Evolutionary conservation across 2,329 filamentous ascomycete genomes (phyloP).

Genomic region (Sporothrix pseudoabietina): DNA sequence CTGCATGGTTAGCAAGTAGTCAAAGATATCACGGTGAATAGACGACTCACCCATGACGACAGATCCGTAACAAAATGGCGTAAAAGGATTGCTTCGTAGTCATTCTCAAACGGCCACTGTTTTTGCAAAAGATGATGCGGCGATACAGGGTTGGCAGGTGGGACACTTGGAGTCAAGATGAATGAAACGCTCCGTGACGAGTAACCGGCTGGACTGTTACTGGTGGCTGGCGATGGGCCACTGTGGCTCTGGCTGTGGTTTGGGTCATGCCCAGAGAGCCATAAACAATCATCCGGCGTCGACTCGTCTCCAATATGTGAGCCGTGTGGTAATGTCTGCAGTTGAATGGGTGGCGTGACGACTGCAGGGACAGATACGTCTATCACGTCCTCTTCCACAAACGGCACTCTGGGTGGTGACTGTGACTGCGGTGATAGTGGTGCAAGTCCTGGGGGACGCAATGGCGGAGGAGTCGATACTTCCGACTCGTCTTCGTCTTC

Average conservation of each 20-base stretch:
- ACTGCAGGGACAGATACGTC: not conserved
- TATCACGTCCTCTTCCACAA: not conserved
- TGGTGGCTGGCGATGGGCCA: not conserved
- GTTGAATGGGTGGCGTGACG: not conserved
- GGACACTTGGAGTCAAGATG: constrained; percentile 1
- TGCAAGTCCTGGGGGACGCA: not conserved
- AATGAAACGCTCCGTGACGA: constrained; percentile 11
- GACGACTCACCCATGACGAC: constrained; percentile 13
- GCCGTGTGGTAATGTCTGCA: not conserved
- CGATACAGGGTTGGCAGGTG: not conserved
- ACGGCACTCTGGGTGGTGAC: not conserved
- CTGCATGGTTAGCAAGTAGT: not conserved
- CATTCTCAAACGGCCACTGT: constrained; percentile 23
- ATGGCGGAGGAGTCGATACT: not conserved
- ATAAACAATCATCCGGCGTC: constrained; percentile 3
- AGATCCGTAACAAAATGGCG: constrained; percentile 24
- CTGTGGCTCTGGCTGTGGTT: not conserved
- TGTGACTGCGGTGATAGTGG: not conserved
- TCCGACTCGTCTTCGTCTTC: constrained; percentile 4
- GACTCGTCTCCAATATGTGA: not conserved
- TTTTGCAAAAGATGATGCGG: not conserved
- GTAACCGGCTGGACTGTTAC: constrained; percentile 4
- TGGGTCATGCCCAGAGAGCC: not conserved
- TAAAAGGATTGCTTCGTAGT: constrained; percentile 15
- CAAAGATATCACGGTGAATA: not conserved